Conservation (phyloP, 192 early-diverging fungal genomes). For the Phlyctochytrium planicorne region DNA sequence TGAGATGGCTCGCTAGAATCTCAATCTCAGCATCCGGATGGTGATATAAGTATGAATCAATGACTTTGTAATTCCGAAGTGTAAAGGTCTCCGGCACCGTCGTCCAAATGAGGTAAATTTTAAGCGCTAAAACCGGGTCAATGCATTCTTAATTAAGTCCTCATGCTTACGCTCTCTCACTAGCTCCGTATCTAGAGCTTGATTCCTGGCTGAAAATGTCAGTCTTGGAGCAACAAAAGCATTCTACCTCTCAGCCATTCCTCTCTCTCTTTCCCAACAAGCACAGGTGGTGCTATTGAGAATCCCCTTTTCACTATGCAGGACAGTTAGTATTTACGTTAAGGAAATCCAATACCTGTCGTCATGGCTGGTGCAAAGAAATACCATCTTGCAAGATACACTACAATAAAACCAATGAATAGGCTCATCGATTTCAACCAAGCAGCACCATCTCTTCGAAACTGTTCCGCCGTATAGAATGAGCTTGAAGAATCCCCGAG, state of each 20-base stretch:
- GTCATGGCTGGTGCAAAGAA: too few species aligned
- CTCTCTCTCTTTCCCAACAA: neutral
- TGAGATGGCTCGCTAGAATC: slow-evolving; percentile 28
- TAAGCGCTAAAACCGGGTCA: neutral
- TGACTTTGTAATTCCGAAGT: slow-evolving; percentile 23
- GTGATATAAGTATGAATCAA: slow-evolving; percentile 32
- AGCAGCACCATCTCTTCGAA: neutral
- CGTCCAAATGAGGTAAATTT: slow-evolving; percentile 38
- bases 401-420: neutral
- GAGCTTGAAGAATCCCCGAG: too few species aligned
- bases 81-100: slow-evolving; percentile 27
- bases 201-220: neutral
- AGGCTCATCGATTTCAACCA: neutral
- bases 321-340: too few species aligned
- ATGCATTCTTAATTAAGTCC: neutral
- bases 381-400: neutral
- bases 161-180: neutral
- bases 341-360: too few species aligned
- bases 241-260: neutral
- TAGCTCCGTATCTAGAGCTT: neutral
- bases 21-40: slow-evolving; percentile 21
- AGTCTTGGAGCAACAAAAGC: neutral
- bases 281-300: neutral
- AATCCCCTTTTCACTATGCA: too few species aligned
- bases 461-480: neutral